Evolutionary conservation across 2,329 filamentous ascomycete species (phyloP), one percentile per base, ranked within the genome.

Genomic region (Monilinia aucupariae): DNA sequence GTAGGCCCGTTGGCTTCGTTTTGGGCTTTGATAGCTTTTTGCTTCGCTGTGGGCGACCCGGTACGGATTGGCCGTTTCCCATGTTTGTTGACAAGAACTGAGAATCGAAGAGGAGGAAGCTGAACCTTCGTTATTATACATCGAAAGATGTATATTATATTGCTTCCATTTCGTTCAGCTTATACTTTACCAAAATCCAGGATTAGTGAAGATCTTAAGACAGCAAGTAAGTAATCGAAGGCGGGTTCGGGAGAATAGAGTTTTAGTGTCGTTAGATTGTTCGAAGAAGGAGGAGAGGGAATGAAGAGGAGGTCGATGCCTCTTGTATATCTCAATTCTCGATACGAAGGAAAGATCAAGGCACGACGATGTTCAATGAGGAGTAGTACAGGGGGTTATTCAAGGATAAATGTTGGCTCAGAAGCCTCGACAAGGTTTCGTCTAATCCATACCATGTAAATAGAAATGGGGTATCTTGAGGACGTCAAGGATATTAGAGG

Each of bases 21-120:
- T 65, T 70, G 1, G 72, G 72, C 59, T 74, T 74, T 20, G 71
- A 73, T n/a, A 74, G 56, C 59, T 67, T 72, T 60, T 59, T 62
- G 8, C 64, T 51, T 62, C 65, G 64, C 39, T 67, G 64, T 51
- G 68, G 64, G 41, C 58, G 64, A 39, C 55, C 59, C 43, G 67
- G 64, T 25, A 54, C 60, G 13, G 70, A 71, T 59, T 71, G 71
- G 50, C 67, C 66, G 63, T 72, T 72, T 12, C 71, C 71, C 71
- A 72, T 72, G 47, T 37, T 68, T 49, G 54, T 5, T 59, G 64
- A 45, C 47, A n/a, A 50, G 32, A 27, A 47, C 15, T 25, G n/a
- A 58, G 13, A 58, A 41, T 60, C n/a, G 54, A 37, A 48, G 63
- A 56, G 32, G 56, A 39, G 60, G 50, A 56, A 53, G 61, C 32